A percentile compares a stretch with the other conserved stretches of the same genome.
Evolutionary conservation across 352 stramenopile genomes (phyloP).

Genomic region (Pythium brachiatum): DNA sequence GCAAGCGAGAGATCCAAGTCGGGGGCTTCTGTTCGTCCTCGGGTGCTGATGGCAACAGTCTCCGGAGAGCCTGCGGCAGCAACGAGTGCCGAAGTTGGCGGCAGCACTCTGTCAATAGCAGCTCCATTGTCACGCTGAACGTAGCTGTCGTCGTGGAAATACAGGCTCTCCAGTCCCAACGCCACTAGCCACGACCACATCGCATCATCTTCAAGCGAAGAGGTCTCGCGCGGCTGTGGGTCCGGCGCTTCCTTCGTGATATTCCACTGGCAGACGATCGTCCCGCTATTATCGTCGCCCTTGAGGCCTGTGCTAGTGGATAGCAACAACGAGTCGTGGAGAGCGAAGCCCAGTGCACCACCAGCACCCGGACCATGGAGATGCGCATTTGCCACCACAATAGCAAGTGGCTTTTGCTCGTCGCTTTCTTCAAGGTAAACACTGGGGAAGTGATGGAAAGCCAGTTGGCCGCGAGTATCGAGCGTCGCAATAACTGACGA

Average conservation of each 20-base stretch:
- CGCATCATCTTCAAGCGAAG: neutral
- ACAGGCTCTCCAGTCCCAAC: conserved; percentile 19
- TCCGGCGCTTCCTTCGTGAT: conserved; percentile 14
- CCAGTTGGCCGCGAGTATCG: conserved; percentile 19
- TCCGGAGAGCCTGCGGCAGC: neutral
- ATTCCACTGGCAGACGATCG: conserved; percentile 67
- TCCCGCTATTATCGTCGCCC: conserved; percentile 17
- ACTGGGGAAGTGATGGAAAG: conserved; percentile 22
- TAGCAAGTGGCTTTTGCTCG: conserved; percentile 1
- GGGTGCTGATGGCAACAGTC: neutral
- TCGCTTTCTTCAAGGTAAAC: neutral
- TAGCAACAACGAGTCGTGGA: conserved; percentile 57
- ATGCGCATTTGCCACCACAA: conserved; percentile 22
- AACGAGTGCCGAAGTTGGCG: neutral
- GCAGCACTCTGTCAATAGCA: conserved; percentile 13
- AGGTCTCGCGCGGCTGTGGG: conserved; percentile 12
- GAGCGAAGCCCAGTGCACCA: conserved; percentile 38
- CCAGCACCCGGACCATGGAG: neutral
- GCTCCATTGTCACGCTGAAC: conserved; percentile 8
- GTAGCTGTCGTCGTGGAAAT: conserved; percentile 22
- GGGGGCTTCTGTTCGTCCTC: conserved; percentile 38
- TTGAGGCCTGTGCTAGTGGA: conserved; percentile 36
- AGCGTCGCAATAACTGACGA: conserved; percentile 21
- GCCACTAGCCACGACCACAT: conserved; percentile 4
- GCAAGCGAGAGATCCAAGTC: conserved; percentile 58